Base-by-base conservation (phyloP, 1,284 basidiomycete genomes). In the Earliella scabrosa region DNA sequence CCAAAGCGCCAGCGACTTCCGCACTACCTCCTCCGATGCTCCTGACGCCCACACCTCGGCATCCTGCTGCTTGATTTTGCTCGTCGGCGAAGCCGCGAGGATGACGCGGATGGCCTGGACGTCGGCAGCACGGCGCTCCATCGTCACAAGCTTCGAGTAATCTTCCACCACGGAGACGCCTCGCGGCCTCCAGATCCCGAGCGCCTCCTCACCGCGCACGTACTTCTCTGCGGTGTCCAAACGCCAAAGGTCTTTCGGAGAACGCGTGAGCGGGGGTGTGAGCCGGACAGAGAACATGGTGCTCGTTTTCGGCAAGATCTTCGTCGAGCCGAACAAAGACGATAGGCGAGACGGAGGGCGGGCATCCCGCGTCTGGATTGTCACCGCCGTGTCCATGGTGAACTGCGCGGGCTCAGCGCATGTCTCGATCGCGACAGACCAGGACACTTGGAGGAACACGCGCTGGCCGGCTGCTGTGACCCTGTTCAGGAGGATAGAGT, bases 211-310 rank as follows among this genome's bases (percentile, higher is more conserved):
- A 2, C 96, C 95, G 23, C 88, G 82, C 0, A 99, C 94, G 70
- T 96, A 97, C 71, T 94, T 96, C 70, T 92, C 90, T 16, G 91
- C 88, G 1, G 97, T 98, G 75, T 98, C 95, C 49, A 98, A 78
- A 46, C 95, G 80, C 96, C 97, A 98, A 11, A 98, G 80, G 59
- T 98, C 96, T 68, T 86, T 85, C 1, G 93, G 85, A 2, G 90
- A 94, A 39, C 93, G 88, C 8, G 93, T 96, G 60, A 94, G 75
- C 3, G 93, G 92, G 11, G 97, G 95, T 3, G 86, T 86, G 24
- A 98, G 78, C 45, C 85, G 83, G 35, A 98, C 82, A 27, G 78
- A 83, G 75, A 96, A 98, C 36, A 97, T 82, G 14, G 85, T 86
- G 65, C 87, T 94, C 31, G 87, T 86, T 76, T 92, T 92, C 21